Base-by-base conservation (phyloP, 257 asterid genomes). In the Eucommia ulmoides region DNA sequence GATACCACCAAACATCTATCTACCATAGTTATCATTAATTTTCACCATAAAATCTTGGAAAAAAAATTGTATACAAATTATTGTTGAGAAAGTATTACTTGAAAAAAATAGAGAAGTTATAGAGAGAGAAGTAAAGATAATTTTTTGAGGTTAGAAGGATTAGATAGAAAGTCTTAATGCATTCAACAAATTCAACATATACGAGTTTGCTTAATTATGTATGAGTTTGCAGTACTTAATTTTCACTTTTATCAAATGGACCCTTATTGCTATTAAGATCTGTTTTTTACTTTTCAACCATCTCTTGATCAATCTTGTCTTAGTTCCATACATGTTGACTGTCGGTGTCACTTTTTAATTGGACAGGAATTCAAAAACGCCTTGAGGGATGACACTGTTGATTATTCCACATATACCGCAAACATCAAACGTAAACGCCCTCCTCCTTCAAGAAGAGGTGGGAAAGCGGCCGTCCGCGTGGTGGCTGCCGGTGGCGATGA, bases 371-470 rank as follows among this genome's bases (percentile, higher is more conserved):
- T 75, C 55, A 72, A 72, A 59, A 67, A 67, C 59, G 75, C 75
- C 6, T 52, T 72, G 56, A 72, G 51, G 66, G 88, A 79, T 62
- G 83, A 79, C 64, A 75, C 88, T 0, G 50, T 79, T 6, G 88
- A 79, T 56, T 79, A 79, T 47, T 72, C 88, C 49, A 52, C 80
- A 20, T 79, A 79, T 73, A 70, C 88, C 20, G 78, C 88, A 3
- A 75, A 55, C 72, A 73, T 79, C 66, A 79, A 79, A 68, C 67
- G 74, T 61, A 79, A 71, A 54, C 73, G 76, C 22, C 81, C 76
- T 3, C 69, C 83, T 63, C 45, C n/a, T n/a, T n/a, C 74, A n/a
- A 72, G 73, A 61, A 72, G 70, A 67, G 54, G 68, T 20, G 68
- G 62, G 50, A 79, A 73, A 62, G 69, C 73, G 33, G 69, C 74